phyloP scores from a whole-genome alignment of 805 yeast species.

The Starmera quercuum region DNA sequence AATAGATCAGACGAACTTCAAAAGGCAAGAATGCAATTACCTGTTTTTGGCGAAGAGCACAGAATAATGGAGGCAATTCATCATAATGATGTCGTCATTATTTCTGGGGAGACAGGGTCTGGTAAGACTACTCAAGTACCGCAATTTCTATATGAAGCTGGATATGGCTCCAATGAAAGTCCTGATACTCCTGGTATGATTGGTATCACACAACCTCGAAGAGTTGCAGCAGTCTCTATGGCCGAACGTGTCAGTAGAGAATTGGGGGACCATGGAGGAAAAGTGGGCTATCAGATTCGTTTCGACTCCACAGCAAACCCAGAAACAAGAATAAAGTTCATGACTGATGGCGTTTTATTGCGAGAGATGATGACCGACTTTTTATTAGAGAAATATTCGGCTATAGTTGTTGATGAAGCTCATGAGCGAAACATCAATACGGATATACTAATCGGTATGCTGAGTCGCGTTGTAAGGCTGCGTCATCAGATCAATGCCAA shows the following conservation, averaged over 20 bases:
- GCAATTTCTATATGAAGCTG: slow-evolving; percentile 88
- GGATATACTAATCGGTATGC: slow-evolving; percentile 90
- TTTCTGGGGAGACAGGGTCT: slow-evolving; percentile 98
- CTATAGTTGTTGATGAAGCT: slow-evolving; percentile 91
- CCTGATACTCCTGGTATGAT: slow-evolving; percentile 84
- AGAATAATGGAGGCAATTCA: slow-evolving; percentile 91
- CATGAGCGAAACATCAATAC: slow-evolving; percentile 96
- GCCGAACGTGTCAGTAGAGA: slow-evolving; percentile 73
- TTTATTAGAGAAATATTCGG: slow-evolving; percentile 71
- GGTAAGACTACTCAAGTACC: slow-evolving; percentile 99
- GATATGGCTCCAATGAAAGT: slow-evolving; percentile 57
- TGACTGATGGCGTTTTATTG: slow-evolving; percentile 92
- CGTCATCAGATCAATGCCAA: slow-evolving; percentile 47
- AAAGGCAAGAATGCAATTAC: slow-evolving; percentile 59
- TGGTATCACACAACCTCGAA: slow-evolving; percentile 92
- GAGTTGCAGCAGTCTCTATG: slow-evolving; percentile 93
- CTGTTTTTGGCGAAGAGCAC: slow-evolving; percentile 88
- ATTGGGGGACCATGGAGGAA: slow-evolving; percentile 59
- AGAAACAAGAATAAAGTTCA: slow-evolving; percentile 72
- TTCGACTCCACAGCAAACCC: slow-evolving; percentile 62
- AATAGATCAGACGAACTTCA: slow-evolving; percentile 63
- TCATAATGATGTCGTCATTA: slow-evolving; percentile 81
- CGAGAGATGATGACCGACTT: slow-evolving; percentile 92
- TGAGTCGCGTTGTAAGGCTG: slow-evolving; percentile 75
- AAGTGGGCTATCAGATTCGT: slow-evolving; percentile 77